Conservation (phyloP, 352 stramenopile species). For the Phytophthora fragariae region DNA sequence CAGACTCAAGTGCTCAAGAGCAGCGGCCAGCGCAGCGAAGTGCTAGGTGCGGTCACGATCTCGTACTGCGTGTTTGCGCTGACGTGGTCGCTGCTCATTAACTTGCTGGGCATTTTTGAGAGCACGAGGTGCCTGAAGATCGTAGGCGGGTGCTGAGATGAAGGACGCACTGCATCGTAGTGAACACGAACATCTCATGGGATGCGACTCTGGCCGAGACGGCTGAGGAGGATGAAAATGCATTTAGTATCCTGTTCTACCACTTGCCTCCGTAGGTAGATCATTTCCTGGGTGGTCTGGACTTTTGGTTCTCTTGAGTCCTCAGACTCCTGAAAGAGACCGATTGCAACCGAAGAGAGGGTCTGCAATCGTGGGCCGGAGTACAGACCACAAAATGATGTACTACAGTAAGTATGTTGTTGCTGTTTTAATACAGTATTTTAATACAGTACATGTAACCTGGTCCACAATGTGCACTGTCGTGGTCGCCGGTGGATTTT, state of each 20-base stretch:
- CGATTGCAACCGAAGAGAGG: no score
- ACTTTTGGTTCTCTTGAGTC: no score
- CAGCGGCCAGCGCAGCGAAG: conserved; percentile 28
- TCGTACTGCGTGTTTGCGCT: conserved; percentile 46
- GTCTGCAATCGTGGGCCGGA: no score
- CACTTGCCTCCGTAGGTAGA: no score
- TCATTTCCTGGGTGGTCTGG: no score
- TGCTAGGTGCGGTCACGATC: conserved; percentile 40
- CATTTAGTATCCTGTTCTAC: no score
- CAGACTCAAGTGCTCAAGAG: conserved; percentile 40
- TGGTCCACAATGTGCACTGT: no score
- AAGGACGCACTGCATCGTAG: not conserved
- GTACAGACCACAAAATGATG: no score
- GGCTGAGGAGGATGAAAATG: not conserved
- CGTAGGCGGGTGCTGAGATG: conserved; percentile 39
- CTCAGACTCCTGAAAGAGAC: no score
- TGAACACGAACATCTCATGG: not conserved
- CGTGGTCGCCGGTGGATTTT: not conserved
- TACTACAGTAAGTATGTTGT: no score
- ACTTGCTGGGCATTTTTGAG: conserved; percentile 49
- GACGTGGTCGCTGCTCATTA: conserved; percentile 48
- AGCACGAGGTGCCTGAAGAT: conserved; percentile 48
- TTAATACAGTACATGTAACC: no score
- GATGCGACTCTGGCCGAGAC: not conserved
- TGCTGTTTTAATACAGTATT: no score